These are phyloP conservation scores for Nepenthes gracilis DNA, from an alignment of 148 eudicot species.

Conservation along the genomic window DNA sequence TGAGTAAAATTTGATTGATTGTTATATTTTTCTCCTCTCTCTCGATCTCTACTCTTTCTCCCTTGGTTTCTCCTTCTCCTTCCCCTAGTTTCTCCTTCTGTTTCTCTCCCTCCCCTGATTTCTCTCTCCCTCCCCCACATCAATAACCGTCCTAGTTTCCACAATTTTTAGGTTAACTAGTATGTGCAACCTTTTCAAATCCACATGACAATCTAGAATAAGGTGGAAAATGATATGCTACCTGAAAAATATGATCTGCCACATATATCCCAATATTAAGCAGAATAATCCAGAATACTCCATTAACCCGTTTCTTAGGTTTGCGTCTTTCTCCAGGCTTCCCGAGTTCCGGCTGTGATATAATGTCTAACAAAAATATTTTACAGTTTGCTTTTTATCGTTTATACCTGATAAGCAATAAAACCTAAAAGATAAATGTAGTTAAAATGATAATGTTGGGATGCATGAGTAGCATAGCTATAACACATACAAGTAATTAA, in stretches of 20 bases:
- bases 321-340: slow-evolving; percentile 40
- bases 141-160: neutral
- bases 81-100: too few species aligned
- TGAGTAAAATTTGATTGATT: too few species aligned
- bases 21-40: too few species aligned
- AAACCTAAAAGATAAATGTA: neutral
- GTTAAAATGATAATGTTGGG: neutral
- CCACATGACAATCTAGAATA: neutral
- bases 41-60: too few species aligned
- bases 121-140: too few species aligned
- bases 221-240: slow-evolving; percentile 11
- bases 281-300: slow-evolving; percentile 88
- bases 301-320: slow-evolving; percentile 73
- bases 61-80: too few species aligned
- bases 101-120: too few species aligned
- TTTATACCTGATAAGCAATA: too few species aligned
- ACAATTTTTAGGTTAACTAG: neutral
- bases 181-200: neutral
- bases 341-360: slow-evolving; percentile 76
- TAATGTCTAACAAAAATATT: slow-evolving; percentile 48
- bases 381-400: neutral
- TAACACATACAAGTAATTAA: too few species aligned
- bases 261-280: slow-evolving; percentile 75
- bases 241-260: slow-evolving; percentile 90
- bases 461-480: too few species aligned